These are phyloP conservation scores for Melanomma pulvis-pyrius DNA, from an alignment of 495 filamentous ascomycete genomes.

Conservation along the genomic window DNA sequence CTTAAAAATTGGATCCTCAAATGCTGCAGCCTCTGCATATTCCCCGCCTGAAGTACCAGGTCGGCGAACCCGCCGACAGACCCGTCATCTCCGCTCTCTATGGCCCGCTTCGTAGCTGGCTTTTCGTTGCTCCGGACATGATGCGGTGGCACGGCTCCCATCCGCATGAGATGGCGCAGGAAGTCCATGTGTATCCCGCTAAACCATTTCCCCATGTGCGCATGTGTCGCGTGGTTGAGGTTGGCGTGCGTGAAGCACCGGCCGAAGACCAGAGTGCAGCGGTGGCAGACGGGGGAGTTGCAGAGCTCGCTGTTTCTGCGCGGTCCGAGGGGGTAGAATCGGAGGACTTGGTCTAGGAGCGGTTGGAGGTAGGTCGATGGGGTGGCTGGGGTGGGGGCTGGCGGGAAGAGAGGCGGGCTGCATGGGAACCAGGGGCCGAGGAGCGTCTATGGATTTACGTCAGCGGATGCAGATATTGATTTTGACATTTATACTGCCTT, in stretches of 20 bases:
- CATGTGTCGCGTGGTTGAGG: slow-evolving; percentile 65
- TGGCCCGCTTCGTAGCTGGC: background rate
- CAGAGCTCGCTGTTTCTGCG: slow-evolving; percentile 59
- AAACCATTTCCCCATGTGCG: slow-evolving; percentile 63
- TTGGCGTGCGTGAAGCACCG: slow-evolving; percentile 63
- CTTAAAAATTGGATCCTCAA: slow-evolving; percentile 62
- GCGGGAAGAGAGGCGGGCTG: slow-evolving; percentile 45
- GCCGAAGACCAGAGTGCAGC: slow-evolving; percentile 62
- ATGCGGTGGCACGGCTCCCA: slow-evolving; percentile 52
- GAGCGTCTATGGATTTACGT: slow-evolving; percentile 3
- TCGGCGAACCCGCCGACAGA: slow-evolving; percentile 12
- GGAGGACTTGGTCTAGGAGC: slow-evolving; percentile 58
- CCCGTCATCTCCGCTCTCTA: background rate
- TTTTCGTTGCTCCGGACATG: slow-evolving; percentile 54
- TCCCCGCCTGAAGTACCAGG: slow-evolving; percentile 52
- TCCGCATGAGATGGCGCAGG: slow-evolving; percentile 60
- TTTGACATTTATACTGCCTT: no score
- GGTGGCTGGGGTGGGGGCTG: slow-evolving; percentile 47
- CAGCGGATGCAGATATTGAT: no score
- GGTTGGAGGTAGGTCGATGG: slow-evolving; percentile 46
- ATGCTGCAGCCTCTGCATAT: slow-evolving; percentile 55
- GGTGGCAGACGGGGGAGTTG: slow-evolving; percentile 63
- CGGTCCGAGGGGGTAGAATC: slow-evolving; percentile 60
- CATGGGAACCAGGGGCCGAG: slow-evolving; percentile 59
- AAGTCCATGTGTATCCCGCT: slow-evolving; percentile 63